Base-by-base conservation (phyloP, 2,329 filamentous ascomycete genomes). In the Fusarium coffeatum region DNA sequence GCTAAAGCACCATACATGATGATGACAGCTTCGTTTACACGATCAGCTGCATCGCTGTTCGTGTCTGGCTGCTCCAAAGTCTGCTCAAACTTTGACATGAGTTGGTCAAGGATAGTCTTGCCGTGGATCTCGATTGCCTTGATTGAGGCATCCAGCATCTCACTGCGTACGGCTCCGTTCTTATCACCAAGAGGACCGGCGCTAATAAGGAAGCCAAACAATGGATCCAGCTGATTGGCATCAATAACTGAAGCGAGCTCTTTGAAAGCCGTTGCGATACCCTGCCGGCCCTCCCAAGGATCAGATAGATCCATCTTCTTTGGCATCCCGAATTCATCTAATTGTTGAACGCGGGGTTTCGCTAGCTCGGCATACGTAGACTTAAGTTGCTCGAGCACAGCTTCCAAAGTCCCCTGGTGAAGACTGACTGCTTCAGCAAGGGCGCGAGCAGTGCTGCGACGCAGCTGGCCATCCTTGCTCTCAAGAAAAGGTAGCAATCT, bases 1-100 rank as follows among this genome's bases (percentile, higher is more conserved):
- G 94, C 96, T 40, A 99, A 83, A 54, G 97, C 95, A 78, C 96
- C 96, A 75, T 99, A 99, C 78, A 99, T 91, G 74, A 99, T 96
- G 73, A 99, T 94, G 55, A 99, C 94, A 20, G 97, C 96, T 81
- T 99, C 96, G 73, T 98, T 98, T 68, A 98, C 92, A 64, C 93
- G 89, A 79, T 99, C 97, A 20, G 93, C 90, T 56, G 91, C 89
- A 71, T 94, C 89, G 1, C 91, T 94, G 60, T 90, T 91, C 77
- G 92, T 93, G 78, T 96, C 93, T 5, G 94, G 92, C 5, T 89
- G 90, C 76, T 95, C 94, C n/a, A 99, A 85, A 0, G 93, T 94
- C 25, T 86, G 87, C 79, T 99, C 96, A 76, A 98, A 97, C 16
- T 95, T 90, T 75, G 91, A 89, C 94, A 99, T 99, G 57, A 99